Evolutionary conservation across 768 basidiomycete species (phyloP).

Genomic region (Leccinum barrowsii): DNA sequence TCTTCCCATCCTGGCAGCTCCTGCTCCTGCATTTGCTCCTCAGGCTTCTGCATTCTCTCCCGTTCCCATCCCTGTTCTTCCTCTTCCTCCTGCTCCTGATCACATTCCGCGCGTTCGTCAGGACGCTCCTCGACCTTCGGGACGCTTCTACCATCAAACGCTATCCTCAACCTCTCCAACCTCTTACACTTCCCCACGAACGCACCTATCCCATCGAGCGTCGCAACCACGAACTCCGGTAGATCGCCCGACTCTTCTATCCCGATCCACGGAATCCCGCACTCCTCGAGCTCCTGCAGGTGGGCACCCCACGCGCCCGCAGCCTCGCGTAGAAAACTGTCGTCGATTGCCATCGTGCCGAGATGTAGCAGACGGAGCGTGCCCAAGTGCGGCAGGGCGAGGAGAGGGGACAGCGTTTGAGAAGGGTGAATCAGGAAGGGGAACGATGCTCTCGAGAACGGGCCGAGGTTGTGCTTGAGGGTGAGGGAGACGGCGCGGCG

Average conservation of each 20-base stretch:
- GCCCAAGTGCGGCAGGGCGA: constrained; percentile 19
- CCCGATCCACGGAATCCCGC: constrained; percentile 27
- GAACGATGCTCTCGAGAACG: constrained; percentile 13
- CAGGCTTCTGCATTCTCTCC: not conserved
- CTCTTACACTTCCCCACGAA: constrained; percentile 17
- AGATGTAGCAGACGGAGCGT: constrained; percentile 23
- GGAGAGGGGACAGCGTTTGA: constrained; percentile 22
- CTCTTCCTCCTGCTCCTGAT: not conserved
- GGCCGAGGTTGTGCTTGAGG: constrained; percentile 27
- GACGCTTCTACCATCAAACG: constrained; percentile 24
- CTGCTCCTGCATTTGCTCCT: not conserved
- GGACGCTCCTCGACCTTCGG: not conserved
- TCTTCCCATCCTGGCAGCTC: not conserved
- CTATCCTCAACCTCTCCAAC: constrained; percentile 17
- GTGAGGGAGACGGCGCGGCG: constrained; percentile 19
- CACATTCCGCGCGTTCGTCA: not conserved
- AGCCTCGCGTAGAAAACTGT: constrained; percentile 24
- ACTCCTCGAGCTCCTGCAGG: constrained; percentile 26
- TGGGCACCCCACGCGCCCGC: constrained; percentile 26
- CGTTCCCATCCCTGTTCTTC: not conserved
- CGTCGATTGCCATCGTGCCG: constrained; percentile 27
- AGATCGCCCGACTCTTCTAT: constrained; percentile 13
- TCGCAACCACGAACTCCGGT: constrained; percentile 12
- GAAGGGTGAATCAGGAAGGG: constrained; percentile 28
- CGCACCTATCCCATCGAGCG: constrained; percentile 21